A percentile compares a stretch with the other conserved stretches of the same genome.
Conservation (phyloP, 768 basidiomycete species). For the Termitomyces bulborhizus region DNA sequence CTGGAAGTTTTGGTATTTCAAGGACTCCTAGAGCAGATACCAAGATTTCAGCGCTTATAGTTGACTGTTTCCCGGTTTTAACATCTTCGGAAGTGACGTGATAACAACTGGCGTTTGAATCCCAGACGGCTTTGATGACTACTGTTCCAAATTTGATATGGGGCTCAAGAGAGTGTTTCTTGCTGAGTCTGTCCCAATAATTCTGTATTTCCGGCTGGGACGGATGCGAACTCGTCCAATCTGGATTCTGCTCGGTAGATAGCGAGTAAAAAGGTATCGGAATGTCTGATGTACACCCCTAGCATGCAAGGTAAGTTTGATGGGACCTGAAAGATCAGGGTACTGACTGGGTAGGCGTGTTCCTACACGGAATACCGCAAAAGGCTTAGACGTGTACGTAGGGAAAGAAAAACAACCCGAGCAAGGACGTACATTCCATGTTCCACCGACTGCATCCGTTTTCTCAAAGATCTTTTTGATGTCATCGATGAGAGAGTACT, state of each 20-base stretch:
- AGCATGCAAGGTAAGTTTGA: not conserved
- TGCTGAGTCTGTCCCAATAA: slow-evolving; percentile 28
- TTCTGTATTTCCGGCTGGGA: slow-evolving; percentile 34
- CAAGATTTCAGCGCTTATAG: slow-evolving; percentile 36
- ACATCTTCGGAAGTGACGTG: slow-evolving; percentile 27
- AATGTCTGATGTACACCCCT: slow-evolving; percentile 37
- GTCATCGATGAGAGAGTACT: not conserved
- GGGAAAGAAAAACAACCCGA: not conserved
- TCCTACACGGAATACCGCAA: slow-evolving; percentile 19
- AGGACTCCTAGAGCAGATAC: slow-evolving; percentile 46
- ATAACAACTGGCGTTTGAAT: slow-evolving; percentile 27
- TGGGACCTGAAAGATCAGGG: not conserved
- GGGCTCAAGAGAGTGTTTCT: slow-evolving; percentile 35
- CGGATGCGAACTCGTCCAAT: slow-evolving; percentile 34
- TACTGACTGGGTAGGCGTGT: slow-evolving; percentile 27
- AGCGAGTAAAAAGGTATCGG: slow-evolving; percentile 31
- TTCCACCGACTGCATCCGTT: slow-evolving; percentile 38
- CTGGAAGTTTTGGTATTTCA: slow-evolving; percentile 34
- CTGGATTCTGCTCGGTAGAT: slow-evolving; percentile 32
- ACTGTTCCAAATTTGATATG: slow-evolving; percentile 36
- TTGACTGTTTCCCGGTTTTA: slow-evolving; percentile 21
- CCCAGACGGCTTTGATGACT: slow-evolving; percentile 43
- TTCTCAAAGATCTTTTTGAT: slow-evolving; percentile 41
- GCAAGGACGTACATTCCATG: slow-evolving; percentile 39
- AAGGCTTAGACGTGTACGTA: not conserved